Base-by-base conservation (phyloP, 2,329 filamentous ascomycete genomes). In the Pyrenophora seminiperda region DNA sequence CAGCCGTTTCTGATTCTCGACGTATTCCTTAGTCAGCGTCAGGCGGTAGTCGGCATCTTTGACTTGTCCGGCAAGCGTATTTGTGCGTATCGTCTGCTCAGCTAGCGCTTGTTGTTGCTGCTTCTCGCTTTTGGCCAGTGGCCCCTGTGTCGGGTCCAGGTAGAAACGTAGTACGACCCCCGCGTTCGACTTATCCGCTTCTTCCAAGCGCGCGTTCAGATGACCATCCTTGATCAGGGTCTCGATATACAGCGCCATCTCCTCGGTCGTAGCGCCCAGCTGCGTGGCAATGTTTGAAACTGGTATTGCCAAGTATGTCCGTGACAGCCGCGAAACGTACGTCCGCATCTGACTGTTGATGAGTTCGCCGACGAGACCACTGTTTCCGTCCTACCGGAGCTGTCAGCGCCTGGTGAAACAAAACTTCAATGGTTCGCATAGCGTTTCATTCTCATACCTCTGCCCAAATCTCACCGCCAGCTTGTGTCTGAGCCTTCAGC, bases 261-360 rank as follows among this genome's bases (percentile, higher is more conserved):
- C 77, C 4, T 81, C 76, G 0, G 77, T 65, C n/a, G 77, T 73
- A 13, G 77, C 73, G 7, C 78, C 76, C 18, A 86, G 70, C 14
- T 79, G 77, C 20, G 72, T 72, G 0, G 81, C 75, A 20, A 85
- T 79, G 40, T 80, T 79, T 4, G 76, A 71, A 7, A 87, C 73
- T 3, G 82, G 80, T 27, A 87, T 75, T 5, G 84, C 83, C 24
- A 81, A 80, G 66, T 93, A 97, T 3, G 90, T 85, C 43, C 83
- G 81, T 36, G 86, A 85, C 19, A 97, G 79, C 51, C 85, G 85
- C 27, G 87, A 78, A 49, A 97, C 83, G 52, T 89, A 86, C 76
- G 88, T 91, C 62, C 86, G 85, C 60, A 89, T 85, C 67, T 92
- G 90, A 7, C 88, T 85, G 15, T 81, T 76, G 31, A 88, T 71